These are phyloP conservation scores for Macrocybe gigantea DNA, from an alignment of 768 basidiomycete species.

Conservation along the genomic window DNA sequence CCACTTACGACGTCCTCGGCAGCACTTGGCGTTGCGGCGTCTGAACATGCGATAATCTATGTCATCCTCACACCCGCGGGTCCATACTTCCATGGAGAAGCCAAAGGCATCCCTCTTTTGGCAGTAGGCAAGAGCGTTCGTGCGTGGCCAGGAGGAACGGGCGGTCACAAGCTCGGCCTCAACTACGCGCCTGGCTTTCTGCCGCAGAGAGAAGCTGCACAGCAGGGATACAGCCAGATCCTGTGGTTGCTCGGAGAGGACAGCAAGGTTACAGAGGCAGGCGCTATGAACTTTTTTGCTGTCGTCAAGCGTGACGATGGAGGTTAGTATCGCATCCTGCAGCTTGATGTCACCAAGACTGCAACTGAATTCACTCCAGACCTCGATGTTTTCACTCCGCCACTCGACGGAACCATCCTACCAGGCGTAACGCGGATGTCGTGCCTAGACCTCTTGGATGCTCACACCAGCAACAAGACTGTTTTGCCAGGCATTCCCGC, in stretches of 20 bases:
- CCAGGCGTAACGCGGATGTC: constrained; percentile 90
- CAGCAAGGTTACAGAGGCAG: constrained; percentile 47
- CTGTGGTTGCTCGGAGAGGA: constrained; percentile 70
- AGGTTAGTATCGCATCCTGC: constrained; percentile 25
- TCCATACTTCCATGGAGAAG: constrained; percentile 68
- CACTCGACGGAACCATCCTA: constrained; percentile 81
- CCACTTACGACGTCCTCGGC: constrained; percentile 33
- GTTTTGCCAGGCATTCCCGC: constrained; percentile 36
- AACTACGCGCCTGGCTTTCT: constrained; percentile 60
- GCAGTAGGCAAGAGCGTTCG: constrained; percentile 34
- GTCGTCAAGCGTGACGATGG: constrained; percentile 57
- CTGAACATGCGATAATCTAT: constrained; percentile 70
- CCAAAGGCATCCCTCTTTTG: constrained; percentile 45
- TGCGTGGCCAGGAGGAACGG: constrained; percentile 62
- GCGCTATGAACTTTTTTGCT: constrained; percentile 80
- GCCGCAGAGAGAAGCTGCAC: constrained; percentile 60
- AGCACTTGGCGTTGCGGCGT: constrained; percentile 60
- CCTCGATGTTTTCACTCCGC: constrained; percentile 75
- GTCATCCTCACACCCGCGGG: constrained; percentile 68
- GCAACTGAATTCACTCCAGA: constrained; percentile 26
- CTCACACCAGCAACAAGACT: constrained; percentile 45
- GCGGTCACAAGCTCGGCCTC: constrained; percentile 70
- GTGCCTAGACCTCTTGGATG: constrained; percentile 56
- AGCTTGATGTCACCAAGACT: neutral
- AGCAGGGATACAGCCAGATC: constrained; percentile 70